Evolutionary conservation across 345 rosid species (phyloP).

Genomic region (Euphorbia tirucalli): DNA sequence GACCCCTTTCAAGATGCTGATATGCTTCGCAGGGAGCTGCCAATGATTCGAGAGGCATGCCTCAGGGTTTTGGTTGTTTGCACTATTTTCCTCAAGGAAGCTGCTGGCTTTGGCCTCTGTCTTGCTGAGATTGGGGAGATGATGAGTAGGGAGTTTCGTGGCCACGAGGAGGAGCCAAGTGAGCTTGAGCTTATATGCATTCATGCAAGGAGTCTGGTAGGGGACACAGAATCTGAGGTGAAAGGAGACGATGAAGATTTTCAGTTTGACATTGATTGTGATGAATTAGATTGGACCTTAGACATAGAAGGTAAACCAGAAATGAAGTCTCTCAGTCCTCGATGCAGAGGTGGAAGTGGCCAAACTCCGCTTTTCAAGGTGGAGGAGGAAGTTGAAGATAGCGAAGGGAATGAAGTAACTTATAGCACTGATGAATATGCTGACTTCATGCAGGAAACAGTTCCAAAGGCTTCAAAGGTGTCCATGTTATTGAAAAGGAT

Average conservation of each 20-base stretch:
- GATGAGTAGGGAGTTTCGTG: constrained; percentile 48
- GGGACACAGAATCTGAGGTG: constrained; percentile 21
- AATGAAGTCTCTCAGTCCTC: background rate
- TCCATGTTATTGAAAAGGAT: constrained; percentile 20
- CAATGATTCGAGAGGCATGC: constrained; percentile 44
- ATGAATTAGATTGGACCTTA: constrained; percentile 22
- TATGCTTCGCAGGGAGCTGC: constrained; percentile 43
- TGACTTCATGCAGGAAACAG: background rate
- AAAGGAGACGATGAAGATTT: constrained; percentile 29
- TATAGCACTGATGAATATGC: constrained; percentile 17
- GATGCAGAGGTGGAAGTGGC: constrained; percentile 20
- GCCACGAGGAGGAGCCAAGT: constrained; percentile 41
- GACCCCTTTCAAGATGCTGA: constrained; percentile 41
- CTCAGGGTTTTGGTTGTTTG: constrained; percentile 38
- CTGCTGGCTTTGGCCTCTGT: constrained; percentile 34
- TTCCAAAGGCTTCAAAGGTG: constrained; percentile 24
- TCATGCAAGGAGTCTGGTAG: constrained; percentile 32
- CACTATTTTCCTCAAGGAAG: constrained; percentile 41
- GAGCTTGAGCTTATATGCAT: constrained; percentile 41
- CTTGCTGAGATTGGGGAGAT: constrained; percentile 47
- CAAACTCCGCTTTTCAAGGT: constrained; percentile 38
- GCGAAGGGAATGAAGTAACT: constrained; percentile 15
- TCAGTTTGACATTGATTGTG: constrained; percentile 44
- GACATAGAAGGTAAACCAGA: constrained; percentile 18
- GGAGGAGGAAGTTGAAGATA: constrained; percentile 26